Conservation (phyloP, 1,284 basidiomycete species). For the Marasmius fiardii region DNA sequence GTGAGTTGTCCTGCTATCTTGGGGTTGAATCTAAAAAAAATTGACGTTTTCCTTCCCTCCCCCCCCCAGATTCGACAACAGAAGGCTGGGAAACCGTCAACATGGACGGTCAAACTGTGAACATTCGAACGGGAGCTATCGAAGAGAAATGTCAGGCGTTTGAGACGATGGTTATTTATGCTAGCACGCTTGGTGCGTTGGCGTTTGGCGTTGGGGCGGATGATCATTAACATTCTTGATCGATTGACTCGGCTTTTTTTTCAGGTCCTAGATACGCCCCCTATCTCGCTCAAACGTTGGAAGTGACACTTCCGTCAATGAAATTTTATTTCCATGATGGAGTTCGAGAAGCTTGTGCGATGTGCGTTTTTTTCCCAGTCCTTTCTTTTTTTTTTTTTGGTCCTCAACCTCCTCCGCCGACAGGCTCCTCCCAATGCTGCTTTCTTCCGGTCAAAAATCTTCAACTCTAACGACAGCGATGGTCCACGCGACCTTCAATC, state of each 20-base stretch:
- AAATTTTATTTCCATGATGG: constrained; percentile 80
- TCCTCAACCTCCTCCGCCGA: not conserved
- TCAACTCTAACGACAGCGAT: constrained; percentile 67
- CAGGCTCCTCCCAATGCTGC: constrained; percentile 73
- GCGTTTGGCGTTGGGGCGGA: not conserved
- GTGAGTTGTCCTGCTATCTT: no score
- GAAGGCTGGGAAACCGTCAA: constrained; percentile 78
- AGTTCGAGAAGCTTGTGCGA: constrained; percentile 73
- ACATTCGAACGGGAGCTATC: constrained; percentile 74
- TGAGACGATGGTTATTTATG: constrained; percentile 79
- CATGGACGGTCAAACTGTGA: constrained; percentile 74
- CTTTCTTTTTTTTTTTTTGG: not conserved
- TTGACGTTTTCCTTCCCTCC: constrained; percentile 13
- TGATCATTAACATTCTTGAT: no score
- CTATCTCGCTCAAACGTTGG: constrained; percentile 66
- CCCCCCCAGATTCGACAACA: constrained; percentile 54
- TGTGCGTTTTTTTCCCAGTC: constrained; percentile 40
- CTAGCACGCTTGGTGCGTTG: constrained; percentile 58
- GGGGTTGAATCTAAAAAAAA: no score
- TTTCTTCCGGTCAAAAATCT: constrained; percentile 68
- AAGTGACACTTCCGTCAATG: constrained; percentile 68
- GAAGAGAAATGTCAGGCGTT: constrained; percentile 89
- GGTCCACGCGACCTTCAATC: constrained; percentile 65
- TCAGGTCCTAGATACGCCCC: constrained; percentile 57
- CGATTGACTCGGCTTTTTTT: no score